phyloP scores from a whole-genome alignment of 2,329 filamentous ascomycete genomes.

The Fusarium odoratissimum region DNA sequence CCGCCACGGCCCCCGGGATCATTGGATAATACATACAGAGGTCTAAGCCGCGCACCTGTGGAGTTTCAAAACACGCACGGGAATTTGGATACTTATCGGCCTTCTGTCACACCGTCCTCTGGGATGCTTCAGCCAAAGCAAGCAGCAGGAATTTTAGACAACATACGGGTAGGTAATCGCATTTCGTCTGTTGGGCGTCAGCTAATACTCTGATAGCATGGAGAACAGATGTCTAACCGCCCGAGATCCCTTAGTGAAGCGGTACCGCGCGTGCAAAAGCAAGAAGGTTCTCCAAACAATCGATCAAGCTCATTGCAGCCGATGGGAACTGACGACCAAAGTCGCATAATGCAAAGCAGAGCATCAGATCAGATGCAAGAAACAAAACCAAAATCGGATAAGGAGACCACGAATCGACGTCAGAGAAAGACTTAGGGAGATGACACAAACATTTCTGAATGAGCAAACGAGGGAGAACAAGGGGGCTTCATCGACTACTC shows the following conservation, averaged over 20 bases:
- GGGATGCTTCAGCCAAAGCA: not conserved
- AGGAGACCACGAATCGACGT: not conserved
- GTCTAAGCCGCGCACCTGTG: not conserved
- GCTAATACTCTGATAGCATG: slow-evolving; percentile 2
- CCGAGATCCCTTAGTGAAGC: slow-evolving; percentile 11
- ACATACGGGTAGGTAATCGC: not conserved
- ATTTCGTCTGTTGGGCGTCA: no score
- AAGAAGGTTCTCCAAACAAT: not conserved
- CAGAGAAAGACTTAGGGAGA: not conserved
- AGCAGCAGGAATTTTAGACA: not conserved
- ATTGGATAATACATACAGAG: not conserved
- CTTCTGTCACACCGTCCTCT: not conserved
- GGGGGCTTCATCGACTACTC: not conserved
- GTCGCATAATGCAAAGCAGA: not conserved
- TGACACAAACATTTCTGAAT: not conserved
- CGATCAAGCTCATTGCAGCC: slow-evolving; percentile 12
- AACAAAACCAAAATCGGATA: not conserved
- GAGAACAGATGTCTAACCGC: not conserved
- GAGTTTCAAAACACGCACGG: not conserved
- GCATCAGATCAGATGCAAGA: slow-evolving; percentile 4
- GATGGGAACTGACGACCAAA: not conserved
- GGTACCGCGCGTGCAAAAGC: not conserved
- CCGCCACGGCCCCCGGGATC: not conserved
- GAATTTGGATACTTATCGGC: not conserved
- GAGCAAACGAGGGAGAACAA: not conserved